A percentile compares a stretch with the other conserved stretches of the same genome.
Conservation (phyloP, 2,329 filamentous ascomycete species). For the Cytospora chrysosperma region DNA sequence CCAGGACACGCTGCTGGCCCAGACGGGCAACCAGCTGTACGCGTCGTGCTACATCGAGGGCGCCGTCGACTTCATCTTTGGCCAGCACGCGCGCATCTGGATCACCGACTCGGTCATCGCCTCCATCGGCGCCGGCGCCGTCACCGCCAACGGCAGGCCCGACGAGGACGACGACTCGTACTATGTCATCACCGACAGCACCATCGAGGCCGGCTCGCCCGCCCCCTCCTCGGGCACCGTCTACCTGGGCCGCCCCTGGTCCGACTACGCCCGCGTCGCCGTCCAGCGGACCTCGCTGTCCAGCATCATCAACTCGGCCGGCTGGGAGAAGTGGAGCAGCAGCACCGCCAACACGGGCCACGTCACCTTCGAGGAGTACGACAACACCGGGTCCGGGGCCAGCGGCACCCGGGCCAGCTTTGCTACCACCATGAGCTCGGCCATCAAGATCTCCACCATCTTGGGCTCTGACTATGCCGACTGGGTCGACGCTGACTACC, state of each 20-base stretch:
- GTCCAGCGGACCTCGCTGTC: conserved; percentile 47
- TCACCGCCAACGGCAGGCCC: conserved; percentile 45
- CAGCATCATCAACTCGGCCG: conserved; percentile 49
- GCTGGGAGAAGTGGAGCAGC: conserved; percentile 51
- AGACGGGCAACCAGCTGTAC: conserved; percentile 54
- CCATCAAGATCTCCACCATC: conserved; percentile 36
- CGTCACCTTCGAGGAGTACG: conserved; percentile 53
- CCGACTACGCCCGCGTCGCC: conserved; percentile 47
- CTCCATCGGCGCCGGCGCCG: conserved; percentile 45
- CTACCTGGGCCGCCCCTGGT: conserved; percentile 55
- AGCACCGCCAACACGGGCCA: conserved; percentile 45
- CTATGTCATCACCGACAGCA: conserved; percentile 57
- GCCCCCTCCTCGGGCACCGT: conserved; percentile 40
- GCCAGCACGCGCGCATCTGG: conserved; percentile 52
- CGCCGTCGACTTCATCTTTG: conserved; percentile 60
- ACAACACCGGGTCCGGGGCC: conserved; percentile 50
- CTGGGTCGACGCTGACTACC: conserved; percentile 23
- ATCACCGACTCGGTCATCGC: conserved; percentile 51
- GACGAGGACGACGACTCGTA: conserved; percentile 41
- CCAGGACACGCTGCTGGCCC: conserved; percentile 56
- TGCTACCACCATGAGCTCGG: conserved; percentile 35
- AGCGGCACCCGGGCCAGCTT: conserved; percentile 49
- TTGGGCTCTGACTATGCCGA: conserved; percentile 18
- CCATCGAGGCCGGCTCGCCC: conserved; percentile 41
- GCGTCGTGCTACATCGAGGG: conserved; percentile 54